phyloP scores from a whole-genome alignment of 73 alveolate species.

The Durusdinium trenchii region DNA sequence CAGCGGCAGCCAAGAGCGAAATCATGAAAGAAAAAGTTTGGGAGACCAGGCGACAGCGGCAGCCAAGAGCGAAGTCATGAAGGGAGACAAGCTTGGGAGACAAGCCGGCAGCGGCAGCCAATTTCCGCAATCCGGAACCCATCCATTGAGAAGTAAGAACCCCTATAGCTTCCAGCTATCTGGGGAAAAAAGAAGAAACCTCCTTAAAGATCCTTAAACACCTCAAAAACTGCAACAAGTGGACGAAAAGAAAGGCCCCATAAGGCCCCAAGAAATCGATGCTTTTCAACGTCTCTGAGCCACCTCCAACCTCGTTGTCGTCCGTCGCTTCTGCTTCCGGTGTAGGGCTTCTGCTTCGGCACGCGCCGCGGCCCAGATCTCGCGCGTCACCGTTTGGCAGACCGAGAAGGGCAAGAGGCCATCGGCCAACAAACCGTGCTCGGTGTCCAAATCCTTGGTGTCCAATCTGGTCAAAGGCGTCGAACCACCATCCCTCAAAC shows the following conservation, averaged over 20 bases:
- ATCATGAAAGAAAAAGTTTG: too few relatives aligned
- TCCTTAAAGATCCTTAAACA: too few relatives aligned
- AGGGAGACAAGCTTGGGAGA: too few relatives aligned
- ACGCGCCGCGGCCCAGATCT: constrained; percentile 24
- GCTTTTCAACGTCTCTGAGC: background rate
- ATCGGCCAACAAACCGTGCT: constrained; percentile 40
- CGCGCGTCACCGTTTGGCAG: constrained; percentile 18
- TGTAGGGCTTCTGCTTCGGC: constrained; percentile 16
- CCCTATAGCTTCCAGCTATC: too few relatives aligned
- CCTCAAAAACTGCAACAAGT: too few relatives aligned
- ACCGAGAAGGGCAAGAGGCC: constrained; percentile 56
- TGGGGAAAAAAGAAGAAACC: too few relatives aligned
- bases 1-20: too few relatives aligned
- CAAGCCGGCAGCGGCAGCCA: too few relatives aligned
- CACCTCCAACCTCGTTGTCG: background rate
- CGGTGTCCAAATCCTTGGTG: constrained; percentile 38
- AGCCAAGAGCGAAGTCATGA: too few relatives aligned
- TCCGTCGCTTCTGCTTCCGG: background rate
- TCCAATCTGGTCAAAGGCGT: background rate
- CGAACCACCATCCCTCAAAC: background rate
- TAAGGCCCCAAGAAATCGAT: background rate
- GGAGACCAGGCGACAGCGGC: too few relatives aligned
- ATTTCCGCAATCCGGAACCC: too few relatives aligned
- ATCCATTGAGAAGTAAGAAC: background rate
- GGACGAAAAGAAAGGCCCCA: too few relatives aligned